Percentiles rank a stretch among this genome's conserved stretches.
These are phyloP conservation scores for Onygenales sp. DNA, from an alignment of 2,329 filamentous ascomycete species.

Conservation along the genomic window DNA sequence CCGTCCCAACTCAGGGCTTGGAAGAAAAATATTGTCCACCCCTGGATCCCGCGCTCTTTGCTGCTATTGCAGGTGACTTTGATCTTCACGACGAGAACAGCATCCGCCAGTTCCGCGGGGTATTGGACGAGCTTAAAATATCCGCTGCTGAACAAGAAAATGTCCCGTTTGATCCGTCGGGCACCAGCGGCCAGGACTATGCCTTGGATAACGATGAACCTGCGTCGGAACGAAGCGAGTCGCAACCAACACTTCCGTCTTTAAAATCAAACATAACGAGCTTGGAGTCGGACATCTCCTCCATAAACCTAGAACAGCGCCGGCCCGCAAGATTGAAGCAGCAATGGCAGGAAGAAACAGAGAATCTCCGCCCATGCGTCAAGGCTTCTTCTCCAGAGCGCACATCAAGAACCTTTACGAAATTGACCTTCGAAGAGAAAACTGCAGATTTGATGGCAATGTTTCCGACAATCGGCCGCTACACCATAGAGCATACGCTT, in stretches of 20 bases:
- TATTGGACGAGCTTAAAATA: constrained; percentile 57
- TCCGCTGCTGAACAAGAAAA: constrained; percentile 61
- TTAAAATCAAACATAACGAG: constrained; percentile 43
- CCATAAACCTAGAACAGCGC: constrained; percentile 20
- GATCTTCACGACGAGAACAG: constrained; percentile 47
- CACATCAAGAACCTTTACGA: constrained; percentile 10
- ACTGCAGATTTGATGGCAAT: constrained; percentile 54
- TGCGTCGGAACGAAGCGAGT: constrained; percentile 19
- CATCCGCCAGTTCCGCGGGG: constrained; percentile 45
- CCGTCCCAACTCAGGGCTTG: constrained; percentile 20
- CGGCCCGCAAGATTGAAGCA: too few species aligned
- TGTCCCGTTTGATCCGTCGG: constrained; percentile 65
- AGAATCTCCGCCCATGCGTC: too few species aligned
- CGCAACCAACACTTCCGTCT: constrained; percentile 28
- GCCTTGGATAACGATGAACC: constrained; percentile 16
- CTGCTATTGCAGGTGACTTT: constrained; percentile 67
- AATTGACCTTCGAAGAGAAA: constrained; percentile 47
- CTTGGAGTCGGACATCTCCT: constrained; percentile 38
- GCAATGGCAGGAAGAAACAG: too few species aligned
- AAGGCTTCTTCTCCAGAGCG: not conserved
- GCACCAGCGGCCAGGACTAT: constrained; percentile 42
- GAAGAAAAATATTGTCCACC: constrained; percentile 64
- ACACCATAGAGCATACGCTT: constrained; percentile 58
- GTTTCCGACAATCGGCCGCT: constrained; percentile 59
- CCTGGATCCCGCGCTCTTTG: constrained; percentile 67